Percentiles rank a stretch among this genome's conserved stretches.
Evolutionary conservation across 73 alveolate genomes (phyloP).

Genomic region (Loxodes magnus): DNA sequence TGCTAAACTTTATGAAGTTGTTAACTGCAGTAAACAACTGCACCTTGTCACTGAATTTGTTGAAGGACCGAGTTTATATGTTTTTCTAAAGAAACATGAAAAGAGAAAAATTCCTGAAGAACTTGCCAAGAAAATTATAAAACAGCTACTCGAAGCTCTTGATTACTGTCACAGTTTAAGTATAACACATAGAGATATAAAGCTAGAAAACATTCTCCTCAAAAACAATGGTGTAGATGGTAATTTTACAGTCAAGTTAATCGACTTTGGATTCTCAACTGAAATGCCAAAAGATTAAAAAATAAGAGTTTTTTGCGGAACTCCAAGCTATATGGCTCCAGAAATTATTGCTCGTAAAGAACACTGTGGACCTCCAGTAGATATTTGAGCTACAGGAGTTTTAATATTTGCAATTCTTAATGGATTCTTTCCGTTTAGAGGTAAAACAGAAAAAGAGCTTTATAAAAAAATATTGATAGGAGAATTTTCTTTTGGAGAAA

Average conservation of each 20-base stretch:
- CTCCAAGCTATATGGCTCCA: conserved; percentile 89
- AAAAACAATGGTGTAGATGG: conserved; percentile 10
- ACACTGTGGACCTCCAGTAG: conserved; percentile 31
- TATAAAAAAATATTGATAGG: no score
- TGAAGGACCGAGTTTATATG: conserved; percentile 62
- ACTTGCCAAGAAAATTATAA: conserved; percentile 54
- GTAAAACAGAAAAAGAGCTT: conserved; percentile 15
- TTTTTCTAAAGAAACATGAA: conserved; percentile 43
- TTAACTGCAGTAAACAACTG: conserved; percentile 63
- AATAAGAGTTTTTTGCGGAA: conserved; percentile 43
- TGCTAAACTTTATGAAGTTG: conserved; percentile 74
- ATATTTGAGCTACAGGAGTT: conserved; percentile 28
- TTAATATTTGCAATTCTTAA: conserved; percentile 15
- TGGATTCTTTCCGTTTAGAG: conserved; percentile 22
- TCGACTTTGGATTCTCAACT: conserved; percentile 29
- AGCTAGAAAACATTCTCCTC: conserved; percentile 67
- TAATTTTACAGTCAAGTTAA: conserved; percentile 12
- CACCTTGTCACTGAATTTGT: conserved; percentile 66
- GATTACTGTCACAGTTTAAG: conserved; percentile 61
- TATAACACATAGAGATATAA: conserved; percentile 80
- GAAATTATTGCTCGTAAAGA: conserved; percentile 42
- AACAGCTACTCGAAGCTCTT: conserved; percentile 60
- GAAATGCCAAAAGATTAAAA: conserved; percentile 15
- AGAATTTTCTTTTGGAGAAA: no score
- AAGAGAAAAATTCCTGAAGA: conserved; percentile 60